Base-by-base conservation (phyloP, 768 basidiomycete genomes). In the Pulveroboletus sp. region DNA sequence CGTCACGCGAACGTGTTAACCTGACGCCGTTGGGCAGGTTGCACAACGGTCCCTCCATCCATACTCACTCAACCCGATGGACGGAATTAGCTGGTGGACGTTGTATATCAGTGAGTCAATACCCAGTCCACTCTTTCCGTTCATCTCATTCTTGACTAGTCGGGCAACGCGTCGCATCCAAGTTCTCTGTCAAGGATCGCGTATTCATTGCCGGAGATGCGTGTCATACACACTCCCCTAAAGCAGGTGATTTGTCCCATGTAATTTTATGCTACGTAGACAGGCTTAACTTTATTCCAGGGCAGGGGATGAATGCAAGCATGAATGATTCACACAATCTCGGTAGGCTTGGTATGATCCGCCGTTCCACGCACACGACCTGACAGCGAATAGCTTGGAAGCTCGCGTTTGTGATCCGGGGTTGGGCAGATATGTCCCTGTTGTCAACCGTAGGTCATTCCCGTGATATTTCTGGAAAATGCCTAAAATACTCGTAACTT, bases 121-220 rank as follows among this genome's bases (percentile, higher is more conserved):
- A 44, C 38, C 8, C 18, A 2, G 21, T 18, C 9, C 4, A 43
- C n/a, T 24, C 26, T 35, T 27, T 40, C 44, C 18, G 10, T 31
- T 41, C 5, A n/a, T 9, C 42, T 46, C 31, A 55, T 15, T 10
- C 24, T 37, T 28, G 14, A 24, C 30, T 33, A 79, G 79, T 81
- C 43, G 79, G 79, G 2, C 80, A 82, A 57, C 73, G 81, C 5
- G 75, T 82, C 8, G 78, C 80, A 12, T 71, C 77, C 28, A 66
- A 66, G n/a, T 82, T 75, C 61, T 73, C 75, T 2, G 57, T 70
- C 1, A 53, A 72, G 36, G 63, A 80, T 30, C 75, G 81, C 5
- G 69, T 80, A 2, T 79, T 81, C 55, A 80, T 82, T 41, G 80
- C 76, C 0, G 80, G 81, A 11, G 79, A 79, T 53, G 78, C 78